Percentiles rank a stretch among this genome's conserved stretches.
These are phyloP conservation scores for Coniferiporia weirii DNA, from an alignment of 1,284 basidiomycete genomes.

Conservation along the genomic window DNA sequence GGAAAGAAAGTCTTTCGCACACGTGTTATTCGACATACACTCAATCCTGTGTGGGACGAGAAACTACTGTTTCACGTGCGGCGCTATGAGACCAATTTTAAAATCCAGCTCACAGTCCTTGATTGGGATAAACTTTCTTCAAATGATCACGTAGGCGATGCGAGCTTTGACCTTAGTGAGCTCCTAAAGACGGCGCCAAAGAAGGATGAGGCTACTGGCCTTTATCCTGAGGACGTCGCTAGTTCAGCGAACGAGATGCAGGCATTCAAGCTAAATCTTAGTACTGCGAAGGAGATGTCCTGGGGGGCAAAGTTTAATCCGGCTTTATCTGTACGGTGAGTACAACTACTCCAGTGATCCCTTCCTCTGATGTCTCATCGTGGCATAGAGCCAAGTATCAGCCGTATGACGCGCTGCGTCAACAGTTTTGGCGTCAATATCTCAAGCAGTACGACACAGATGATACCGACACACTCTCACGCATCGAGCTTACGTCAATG, in stretches of 20 bases:
- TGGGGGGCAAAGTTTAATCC: slow-evolving; percentile 68
- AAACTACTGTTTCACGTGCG: slow-evolving; percentile 95
- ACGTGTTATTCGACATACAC: slow-evolving; percentile 80
- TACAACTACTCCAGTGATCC: slow-evolving; percentile 20
- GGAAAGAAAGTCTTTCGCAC: slow-evolving; percentile 97
- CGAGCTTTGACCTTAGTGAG: slow-evolving; percentile 62
- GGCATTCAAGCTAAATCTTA: slow-evolving; percentile 56
- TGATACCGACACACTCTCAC: slow-evolving; percentile 74
- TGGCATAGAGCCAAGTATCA: slow-evolving; percentile 85
- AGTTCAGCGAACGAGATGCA: slow-evolving; percentile 56
- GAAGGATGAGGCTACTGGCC: slow-evolving; percentile 64
- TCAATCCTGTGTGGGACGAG: slow-evolving; percentile 93
- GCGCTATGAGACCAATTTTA: slow-evolving; percentile 75
- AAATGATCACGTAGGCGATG: slow-evolving; percentile 85
- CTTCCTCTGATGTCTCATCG: slow-evolving; percentile 18
- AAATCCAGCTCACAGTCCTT: slow-evolving; percentile 76
- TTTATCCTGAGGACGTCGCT: slow-evolving; percentile 56
- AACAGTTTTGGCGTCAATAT: slow-evolving; percentile 90
- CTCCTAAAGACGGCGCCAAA: slow-evolving; percentile 71
- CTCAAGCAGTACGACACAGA: slow-evolving; percentile 89
- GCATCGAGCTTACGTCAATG: slow-evolving; percentile 91
- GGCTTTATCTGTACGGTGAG: slow-evolving; percentile 57
- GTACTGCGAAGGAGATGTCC: slow-evolving; percentile 47
- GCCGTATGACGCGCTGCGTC: slow-evolving; percentile 87
- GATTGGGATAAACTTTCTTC: slow-evolving; percentile 94